Conservation (phyloP, 164 flowering plant genomes). For the Platanus orientalis region DNA sequence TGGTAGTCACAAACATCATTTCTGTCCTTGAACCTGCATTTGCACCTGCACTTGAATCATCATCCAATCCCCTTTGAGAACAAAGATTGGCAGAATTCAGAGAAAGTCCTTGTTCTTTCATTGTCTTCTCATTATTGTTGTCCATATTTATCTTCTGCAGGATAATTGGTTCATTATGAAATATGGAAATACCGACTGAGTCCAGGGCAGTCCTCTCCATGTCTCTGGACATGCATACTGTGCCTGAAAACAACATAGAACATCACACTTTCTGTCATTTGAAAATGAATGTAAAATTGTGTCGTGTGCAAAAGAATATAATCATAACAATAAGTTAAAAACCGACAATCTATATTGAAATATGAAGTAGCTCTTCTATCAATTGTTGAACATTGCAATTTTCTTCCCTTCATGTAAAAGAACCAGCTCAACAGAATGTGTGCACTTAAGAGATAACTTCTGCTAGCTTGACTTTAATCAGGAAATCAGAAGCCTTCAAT, state of each 20-base stretch:
- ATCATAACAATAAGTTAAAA: too few species aligned
- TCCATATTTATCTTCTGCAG: slow-evolving; percentile 30
- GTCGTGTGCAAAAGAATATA: too few species aligned
- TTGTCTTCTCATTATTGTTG: slow-evolving; percentile 27
- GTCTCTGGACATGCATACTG: slow-evolving; percentile 5
- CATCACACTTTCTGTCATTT: not conserved
- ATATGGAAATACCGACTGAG: slow-evolving; percentile 23
- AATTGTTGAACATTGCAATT: too few species aligned
- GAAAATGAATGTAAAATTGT: not conserved
- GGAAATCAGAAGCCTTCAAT: too few species aligned
- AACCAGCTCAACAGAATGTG: too few species aligned
- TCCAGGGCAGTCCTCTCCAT: slow-evolving; percentile 16
- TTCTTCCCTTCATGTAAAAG: too few species aligned
- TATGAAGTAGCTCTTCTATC: too few species aligned
- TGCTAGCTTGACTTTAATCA: too few species aligned
- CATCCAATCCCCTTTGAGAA: slow-evolving; percentile 18
- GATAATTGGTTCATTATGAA: slow-evolving; percentile 15
- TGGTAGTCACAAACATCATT: slow-evolving; percentile 34
- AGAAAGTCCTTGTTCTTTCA: slow-evolving; percentile 31
- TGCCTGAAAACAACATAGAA: slow-evolving; percentile 1
- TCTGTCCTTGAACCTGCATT: slow-evolving; percentile 59
- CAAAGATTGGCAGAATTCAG: slow-evolving; percentile 23
- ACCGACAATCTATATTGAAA: too few species aligned
- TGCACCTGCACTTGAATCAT: slow-evolving; percentile 70
- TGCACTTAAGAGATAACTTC: too few species aligned